Percentiles rank a stretch among this genome's conserved stretches.
These are phyloP conservation scores for Thraustochytrium striatum DNA, from an alignment of 352 stramenopile species.

Conservation along the genomic window DNA sequence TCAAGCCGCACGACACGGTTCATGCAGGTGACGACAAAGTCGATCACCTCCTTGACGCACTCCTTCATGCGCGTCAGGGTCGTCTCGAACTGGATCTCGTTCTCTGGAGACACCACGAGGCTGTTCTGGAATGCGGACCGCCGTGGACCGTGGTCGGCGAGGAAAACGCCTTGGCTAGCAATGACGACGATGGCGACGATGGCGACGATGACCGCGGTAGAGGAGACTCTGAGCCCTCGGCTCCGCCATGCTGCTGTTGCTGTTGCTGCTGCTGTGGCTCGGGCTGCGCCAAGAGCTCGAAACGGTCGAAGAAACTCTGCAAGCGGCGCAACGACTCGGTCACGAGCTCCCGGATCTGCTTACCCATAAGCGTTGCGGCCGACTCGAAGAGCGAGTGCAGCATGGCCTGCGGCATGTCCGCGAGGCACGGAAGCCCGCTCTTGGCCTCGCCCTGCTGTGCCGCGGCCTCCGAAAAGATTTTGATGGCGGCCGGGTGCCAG, in stretches of 20 bases:
- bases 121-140: conserved; percentile 11
- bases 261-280: neutral
- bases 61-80: neutral
- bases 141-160: neutral
- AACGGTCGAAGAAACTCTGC: neutral
- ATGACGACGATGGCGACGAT: no score
- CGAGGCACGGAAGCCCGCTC: neutral
- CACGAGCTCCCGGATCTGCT: neutral
- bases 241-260: no score
- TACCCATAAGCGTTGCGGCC: conserved; percentile 21
- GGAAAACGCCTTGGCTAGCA: no score
- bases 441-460: neutral
- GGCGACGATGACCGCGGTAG: no score
- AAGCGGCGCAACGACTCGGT: neutral
- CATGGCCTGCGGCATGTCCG: conserved; percentile 1
- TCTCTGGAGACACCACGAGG: neutral
- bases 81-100: conserved; percentile 19
- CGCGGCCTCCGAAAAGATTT: conserved; percentile 29
- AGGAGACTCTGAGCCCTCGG: no score
- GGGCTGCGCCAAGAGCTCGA: neutral
- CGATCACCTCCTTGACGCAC: neutral
- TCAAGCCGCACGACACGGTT: conserved; percentile 37
- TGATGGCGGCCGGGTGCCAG: conserved; percentile 10
- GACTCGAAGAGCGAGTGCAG: conserved; percentile 28
- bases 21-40: conserved; percentile 15